Conservation (phyloP, 1,284 basidiomycete genomes). For the Dichomitus squalens region DNA sequence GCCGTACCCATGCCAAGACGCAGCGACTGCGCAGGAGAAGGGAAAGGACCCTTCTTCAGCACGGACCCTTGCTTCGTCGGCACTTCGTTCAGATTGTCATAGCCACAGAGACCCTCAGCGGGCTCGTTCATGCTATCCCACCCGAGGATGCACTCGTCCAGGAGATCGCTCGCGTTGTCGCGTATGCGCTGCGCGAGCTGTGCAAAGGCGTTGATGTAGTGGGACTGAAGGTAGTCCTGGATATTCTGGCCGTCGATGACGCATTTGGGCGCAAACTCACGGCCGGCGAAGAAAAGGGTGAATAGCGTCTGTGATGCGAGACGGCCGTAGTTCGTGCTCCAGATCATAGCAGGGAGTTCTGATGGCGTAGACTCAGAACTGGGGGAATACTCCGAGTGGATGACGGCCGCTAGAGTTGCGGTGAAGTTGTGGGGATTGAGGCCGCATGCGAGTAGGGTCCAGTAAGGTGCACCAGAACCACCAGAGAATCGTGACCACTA, state of each 20-base stretch:
- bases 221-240: slow-evolving; percentile 90
- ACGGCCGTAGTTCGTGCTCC: slow-evolving; percentile 95
- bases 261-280: slow-evolving; percentile 88
- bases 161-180: slow-evolving; percentile 66
- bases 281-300: slow-evolving; percentile 94
- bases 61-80: slow-evolving; percentile 70
- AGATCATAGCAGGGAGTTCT: slow-evolving; percentile 89
- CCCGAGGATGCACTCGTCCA: slow-evolving; percentile 89
- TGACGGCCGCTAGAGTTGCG: slow-evolving; percentile 81
- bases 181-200: slow-evolving; percentile 76
- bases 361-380: slow-evolving; percentile 67
- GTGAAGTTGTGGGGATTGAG: slow-evolving; percentile 87
- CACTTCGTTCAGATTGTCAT: slow-evolving; percentile 68
- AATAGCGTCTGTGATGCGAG: slow-evolving; percentile 89
- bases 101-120: slow-evolving; percentile 84
- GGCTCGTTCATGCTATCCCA: slow-evolving; percentile 99
- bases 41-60: slow-evolving; percentile 85
- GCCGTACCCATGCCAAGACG: slow-evolving; percentile 86
- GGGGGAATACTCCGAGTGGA: slow-evolving; percentile 88
- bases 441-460: slow-evolving; percentile 93
- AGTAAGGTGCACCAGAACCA: slow-evolving; percentile 94
- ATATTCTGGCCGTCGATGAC: slow-evolving; percentile 92
- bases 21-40: slow-evolving; percentile 85
- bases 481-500: slow-evolving; percentile 98
- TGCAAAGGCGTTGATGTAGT: slow-evolving; percentile 81